These are phyloP conservation scores for Herpotrichia juniperi DNA, from an alignment of 2,329 filamentous ascomycete genomes.

Conservation along the genomic window DNA sequence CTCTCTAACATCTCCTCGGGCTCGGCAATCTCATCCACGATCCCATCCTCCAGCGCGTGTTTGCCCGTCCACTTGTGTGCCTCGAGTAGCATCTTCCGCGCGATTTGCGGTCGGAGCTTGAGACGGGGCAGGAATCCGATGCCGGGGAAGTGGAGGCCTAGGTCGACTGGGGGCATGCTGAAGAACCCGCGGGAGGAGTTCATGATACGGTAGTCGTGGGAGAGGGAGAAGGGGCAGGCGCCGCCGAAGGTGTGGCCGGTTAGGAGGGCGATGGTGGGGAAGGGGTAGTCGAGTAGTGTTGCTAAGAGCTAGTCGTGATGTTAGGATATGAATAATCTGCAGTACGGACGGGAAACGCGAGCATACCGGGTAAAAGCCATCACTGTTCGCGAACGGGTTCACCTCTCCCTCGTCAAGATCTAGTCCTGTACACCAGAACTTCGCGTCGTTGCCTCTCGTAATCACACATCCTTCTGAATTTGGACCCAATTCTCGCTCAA, in stretches of 20 bases:
- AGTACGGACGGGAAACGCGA: slow-evolving; percentile 19
- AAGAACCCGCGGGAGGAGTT: slow-evolving; percentile 39
- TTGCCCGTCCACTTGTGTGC: slow-evolving; percentile 61
- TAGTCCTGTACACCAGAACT: slow-evolving; percentile 59
- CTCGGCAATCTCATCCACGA: slow-evolving; percentile 59
- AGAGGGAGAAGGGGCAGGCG: slow-evolving; percentile 54
- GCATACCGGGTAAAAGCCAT: slow-evolving; percentile 60
- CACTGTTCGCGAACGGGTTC: slow-evolving; percentile 62
- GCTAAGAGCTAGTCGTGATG: slow-evolving; percentile 46
- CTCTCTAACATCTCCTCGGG: slow-evolving; percentile 55
- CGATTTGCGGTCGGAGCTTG: slow-evolving; percentile 58
- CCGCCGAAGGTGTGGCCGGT: slow-evolving; percentile 59
- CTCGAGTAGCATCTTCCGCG: slow-evolving; percentile 62
- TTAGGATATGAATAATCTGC: slow-evolving; percentile 4
- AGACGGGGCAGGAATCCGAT: slow-evolving; percentile 60
- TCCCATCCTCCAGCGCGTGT: slow-evolving; percentile 58
- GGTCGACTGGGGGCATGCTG: slow-evolving; percentile 57
- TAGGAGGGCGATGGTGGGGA: slow-evolving; percentile 55
- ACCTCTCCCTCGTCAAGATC: slow-evolving; percentile 55
- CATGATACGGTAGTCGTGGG: slow-evolving; percentile 56
- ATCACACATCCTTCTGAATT: slow-evolving; percentile 60
- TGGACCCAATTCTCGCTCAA: slow-evolving; percentile 55
- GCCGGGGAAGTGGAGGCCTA: slow-evolving; percentile 62
- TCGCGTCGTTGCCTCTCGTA: slow-evolving; percentile 57
- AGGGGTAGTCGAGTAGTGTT: slow-evolving; percentile 56